Conservation (phyloP, 345 rosid species). For the Euphorbia pulcherrima region DNA sequence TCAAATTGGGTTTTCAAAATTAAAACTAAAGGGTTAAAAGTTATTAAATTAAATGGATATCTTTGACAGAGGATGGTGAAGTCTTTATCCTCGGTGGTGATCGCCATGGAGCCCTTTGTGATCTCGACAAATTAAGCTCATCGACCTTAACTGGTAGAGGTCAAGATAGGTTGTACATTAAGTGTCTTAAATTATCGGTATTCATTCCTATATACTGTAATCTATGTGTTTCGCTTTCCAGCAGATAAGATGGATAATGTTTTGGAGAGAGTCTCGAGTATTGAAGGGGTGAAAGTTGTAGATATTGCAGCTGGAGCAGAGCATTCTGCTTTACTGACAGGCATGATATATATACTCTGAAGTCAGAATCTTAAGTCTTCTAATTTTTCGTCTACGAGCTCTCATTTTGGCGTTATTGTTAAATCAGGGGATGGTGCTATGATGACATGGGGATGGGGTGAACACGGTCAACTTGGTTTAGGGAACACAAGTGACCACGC, state of each 20-base stretch:
- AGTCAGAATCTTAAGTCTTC: background rate
- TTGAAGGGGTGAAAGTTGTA: conserved; percentile 42
- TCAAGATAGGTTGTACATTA: background rate
- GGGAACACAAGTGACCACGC: conserved; percentile 59
- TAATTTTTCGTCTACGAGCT: background rate
- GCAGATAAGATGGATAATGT: conserved; percentile 25
- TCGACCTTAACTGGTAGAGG: conserved; percentile 38
- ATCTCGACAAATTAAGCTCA: conserved; percentile 37
- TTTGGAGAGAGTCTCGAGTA: conserved; percentile 43
- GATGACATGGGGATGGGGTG: conserved; percentile 98
- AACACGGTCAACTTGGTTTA: conserved; percentile 88
- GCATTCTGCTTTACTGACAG: conserved; percentile 77
- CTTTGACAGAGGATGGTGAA: conserved; percentile 50
- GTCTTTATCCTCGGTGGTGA: conserved; percentile 66
- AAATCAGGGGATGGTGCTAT: conserved; percentile 55
- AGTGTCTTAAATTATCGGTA: background rate
- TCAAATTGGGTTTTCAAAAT: background rate
- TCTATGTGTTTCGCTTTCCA: background rate
- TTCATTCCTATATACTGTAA: background rate
- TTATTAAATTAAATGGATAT: background rate
- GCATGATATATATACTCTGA: conserved; percentile 25
- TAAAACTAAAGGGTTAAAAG: too few relatives aligned
- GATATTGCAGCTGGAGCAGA: conserved; percentile 82
- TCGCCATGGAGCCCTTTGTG: conserved; percentile 42
- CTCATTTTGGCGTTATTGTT: background rate